Evolutionary conservation across 345 rosid species (phyloP).

Genomic region (Trapa bicornis): DNA sequence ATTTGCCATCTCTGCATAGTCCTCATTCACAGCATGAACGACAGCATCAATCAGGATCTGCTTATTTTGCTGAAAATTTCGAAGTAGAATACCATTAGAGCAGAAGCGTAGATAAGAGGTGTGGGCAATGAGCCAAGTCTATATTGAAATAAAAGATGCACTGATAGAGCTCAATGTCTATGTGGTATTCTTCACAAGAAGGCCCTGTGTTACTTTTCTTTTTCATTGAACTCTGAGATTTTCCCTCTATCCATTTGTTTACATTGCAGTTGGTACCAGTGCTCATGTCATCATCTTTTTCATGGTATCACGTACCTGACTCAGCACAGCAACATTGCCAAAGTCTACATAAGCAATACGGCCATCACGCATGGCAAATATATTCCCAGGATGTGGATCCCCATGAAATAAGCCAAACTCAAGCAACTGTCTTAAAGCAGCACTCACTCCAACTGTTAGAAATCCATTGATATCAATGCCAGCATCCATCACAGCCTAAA

Average conservation of each 20-base stretch:
- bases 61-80: constrained; percentile 75
- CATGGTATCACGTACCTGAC: constrained; percentile 44
- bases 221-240: too few species aligned
- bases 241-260: not conserved
- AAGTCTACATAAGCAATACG: constrained; percentile 97
- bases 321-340: constrained; percentile 95
- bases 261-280: not conserved
- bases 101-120: not conserved
- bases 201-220: not conserved
- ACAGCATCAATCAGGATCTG: constrained; percentile 96
- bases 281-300: not conserved
- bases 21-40: constrained; percentile 97
- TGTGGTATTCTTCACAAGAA: not conserved
- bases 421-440: constrained; percentile 82
- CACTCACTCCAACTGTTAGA: constrained; percentile 93
- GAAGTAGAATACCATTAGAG: not conserved
- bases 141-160: not conserved
- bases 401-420: constrained; percentile 96
- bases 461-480: constrained; percentile 84
- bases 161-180: not conserved
- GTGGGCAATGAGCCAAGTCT: not conserved
- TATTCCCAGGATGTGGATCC: constrained; percentile 99
- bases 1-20: constrained; percentile 96
- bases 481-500: constrained; percentile 81
- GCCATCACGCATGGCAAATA: constrained; percentile 95